Percentiles rank a stretch among this genome's conserved stretches.
These are phyloP conservation scores for Eucalyptus coolabah DNA, from an alignment of 345 rosid species.

Conservation along the genomic window DNA sequence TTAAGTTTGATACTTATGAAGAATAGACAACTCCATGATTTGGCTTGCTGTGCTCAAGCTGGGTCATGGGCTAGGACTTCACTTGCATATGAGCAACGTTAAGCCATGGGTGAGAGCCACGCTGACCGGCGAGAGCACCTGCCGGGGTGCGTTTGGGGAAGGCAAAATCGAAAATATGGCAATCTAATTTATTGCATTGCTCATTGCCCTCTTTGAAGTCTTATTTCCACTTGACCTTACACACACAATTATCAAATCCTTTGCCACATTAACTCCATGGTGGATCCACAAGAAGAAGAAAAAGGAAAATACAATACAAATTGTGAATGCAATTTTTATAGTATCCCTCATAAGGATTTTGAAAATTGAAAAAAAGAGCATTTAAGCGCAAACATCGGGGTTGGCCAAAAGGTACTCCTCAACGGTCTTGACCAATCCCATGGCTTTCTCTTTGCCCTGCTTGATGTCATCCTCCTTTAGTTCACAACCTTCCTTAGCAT, in stretches of 20 bases:
- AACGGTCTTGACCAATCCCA: constrained; percentile 16
- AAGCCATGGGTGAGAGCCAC: neutral
- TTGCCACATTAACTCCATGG: neutral
- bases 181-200: neutral
- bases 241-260: neutral
- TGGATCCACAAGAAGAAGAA: neutral
- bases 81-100: neutral
- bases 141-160: too few relatives aligned
- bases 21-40: neutral
- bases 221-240: neutral
- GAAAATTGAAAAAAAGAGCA: neutral
- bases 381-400: neutral
- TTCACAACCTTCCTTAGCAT: constrained; percentile 9
- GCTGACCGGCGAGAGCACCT: neutral
- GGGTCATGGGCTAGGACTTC: neutral
- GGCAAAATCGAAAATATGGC: neutral
- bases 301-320: too few relatives aligned
- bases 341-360: neutral
- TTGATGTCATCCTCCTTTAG: constrained; percentile 15
- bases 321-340: neutral
- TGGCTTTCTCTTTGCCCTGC: constrained; percentile 18
- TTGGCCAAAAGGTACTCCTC: constrained; percentile 11
- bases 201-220: too few relatives aligned
- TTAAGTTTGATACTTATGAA: neutral
- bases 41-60: neutral